Base-by-base conservation (phyloP, 768 basidiomycete genomes). In the Kwoniella pini region DNA sequence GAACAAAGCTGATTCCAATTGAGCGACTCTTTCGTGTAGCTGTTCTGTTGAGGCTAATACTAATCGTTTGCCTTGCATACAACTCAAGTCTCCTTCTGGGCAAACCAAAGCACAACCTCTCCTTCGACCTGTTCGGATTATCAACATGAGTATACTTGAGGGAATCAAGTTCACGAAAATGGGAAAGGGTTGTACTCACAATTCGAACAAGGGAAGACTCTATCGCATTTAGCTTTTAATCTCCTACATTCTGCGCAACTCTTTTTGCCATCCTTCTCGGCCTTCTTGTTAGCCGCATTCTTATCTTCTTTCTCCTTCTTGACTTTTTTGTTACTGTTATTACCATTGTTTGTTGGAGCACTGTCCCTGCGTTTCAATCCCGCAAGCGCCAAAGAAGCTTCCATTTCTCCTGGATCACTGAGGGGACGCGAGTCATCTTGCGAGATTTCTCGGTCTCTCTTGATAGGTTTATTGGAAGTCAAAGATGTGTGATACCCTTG, bases 61-160 rank as follows among this genome's bases (percentile, higher is more conserved):
- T 6, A 75, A 51, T 42, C 73, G 64, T 53, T 75, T 75, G 19
- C 73, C 73, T 31, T 72, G 69, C 73, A 75, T 75, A 53, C 73
- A 75, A 40, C 68, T 69, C 22, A 75, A 52, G 50, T 75, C 73
- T 3, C 68, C 68, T 60, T 75, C 73, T 4, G 73, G 73, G 43
- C 73, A 75, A 6, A 68, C 73, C 0, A 70, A 44, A 5, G 73
- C 70, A 40, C 73, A 75, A 27, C 73, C 73, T 53, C 70, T 39
- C 52, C 69, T 56, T 52, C 70, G 71, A 55, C 73, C 70, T 65
- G n/a, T 17, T 12, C 26, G n/a, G n/a, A n/a, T n/a, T n/a, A 38
- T 12, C 1, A 12, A 27, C 54, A 26, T 17, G 22, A 38, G 17
- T 45, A n/a, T 31, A 46, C 22, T 2, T 27, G 56, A 45, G 28